Conservation (phyloP, 768 basidiomycete species). For the Suillus bovinus region DNA sequence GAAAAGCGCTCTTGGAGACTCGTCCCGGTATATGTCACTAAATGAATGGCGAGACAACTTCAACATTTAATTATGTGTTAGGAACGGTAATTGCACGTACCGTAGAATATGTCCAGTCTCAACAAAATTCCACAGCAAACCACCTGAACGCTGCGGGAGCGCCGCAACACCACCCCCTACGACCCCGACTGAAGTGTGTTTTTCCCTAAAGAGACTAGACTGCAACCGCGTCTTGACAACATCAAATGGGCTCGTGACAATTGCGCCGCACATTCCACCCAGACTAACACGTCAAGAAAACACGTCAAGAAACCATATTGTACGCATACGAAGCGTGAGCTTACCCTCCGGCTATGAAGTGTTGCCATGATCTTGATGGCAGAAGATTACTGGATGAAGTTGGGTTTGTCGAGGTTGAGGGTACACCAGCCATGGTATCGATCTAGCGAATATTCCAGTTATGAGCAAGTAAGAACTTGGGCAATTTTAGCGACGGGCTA, state of each 20-base stretch:
- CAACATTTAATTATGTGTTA: neutral
- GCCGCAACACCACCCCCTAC: constrained; percentile 35
- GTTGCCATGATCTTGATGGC: constrained; percentile 80
- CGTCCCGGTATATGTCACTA: constrained; percentile 86
- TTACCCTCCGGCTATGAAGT: constrained; percentile 87
- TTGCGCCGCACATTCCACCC: constrained; percentile 97
- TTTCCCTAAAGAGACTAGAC: constrained; percentile 75
- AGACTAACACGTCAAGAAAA: constrained; percentile 49
- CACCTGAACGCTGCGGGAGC: constrained; percentile 38
- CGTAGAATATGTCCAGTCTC: constrained; percentile 90
- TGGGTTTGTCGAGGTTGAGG: constrained; percentile 28
- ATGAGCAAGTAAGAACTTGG: too few species aligned
- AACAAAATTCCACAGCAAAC: constrained; percentile 88
- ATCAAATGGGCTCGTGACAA: constrained; percentile 96
- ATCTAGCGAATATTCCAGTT: neutral
- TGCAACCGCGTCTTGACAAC: constrained; percentile 98
- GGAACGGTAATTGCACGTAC: constrained; percentile 38
- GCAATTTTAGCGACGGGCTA: too few species aligned
- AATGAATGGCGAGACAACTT: neutral
- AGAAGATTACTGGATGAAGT: constrained; percentile 41
- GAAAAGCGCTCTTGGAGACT: constrained; percentile 88
- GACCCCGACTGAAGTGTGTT: constrained; percentile 34
- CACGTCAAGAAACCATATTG: constrained; percentile 7
- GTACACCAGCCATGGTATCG: constrained; percentile 21
- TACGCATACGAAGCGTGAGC: constrained; percentile 22